A percentile compares a stretch with the other conserved stretches of the same genome.
These are phyloP conservation scores for Immersiporthe knoxdaviesiana DNA, from an alignment of 2,329 filamentous ascomycete genomes.

Conservation along the genomic window DNA sequence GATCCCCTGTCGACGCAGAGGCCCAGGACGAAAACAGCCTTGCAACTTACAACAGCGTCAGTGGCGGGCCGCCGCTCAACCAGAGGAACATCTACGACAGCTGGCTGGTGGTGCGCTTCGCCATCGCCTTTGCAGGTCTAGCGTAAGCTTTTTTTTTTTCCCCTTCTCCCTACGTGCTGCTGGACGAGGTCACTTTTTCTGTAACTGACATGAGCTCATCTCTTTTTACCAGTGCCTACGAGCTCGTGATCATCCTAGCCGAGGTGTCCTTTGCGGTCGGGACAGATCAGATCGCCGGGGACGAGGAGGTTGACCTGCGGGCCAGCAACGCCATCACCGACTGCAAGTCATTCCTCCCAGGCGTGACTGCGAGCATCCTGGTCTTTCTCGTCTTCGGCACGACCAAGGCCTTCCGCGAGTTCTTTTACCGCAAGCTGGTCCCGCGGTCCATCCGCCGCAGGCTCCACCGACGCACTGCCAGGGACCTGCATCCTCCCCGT, in stretches of 20 bases:
- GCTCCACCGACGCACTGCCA: slow-evolving; percentile 9
- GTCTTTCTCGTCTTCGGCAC: slow-evolving; percentile 48
- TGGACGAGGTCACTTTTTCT: background rate
- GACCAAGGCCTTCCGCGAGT: slow-evolving; percentile 41
- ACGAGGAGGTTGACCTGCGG: slow-evolving; percentile 41
- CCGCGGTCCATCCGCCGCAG: slow-evolving; percentile 29
- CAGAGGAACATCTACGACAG: slow-evolving; percentile 46
- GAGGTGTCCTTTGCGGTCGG: slow-evolving; percentile 40
- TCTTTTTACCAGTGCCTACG: slow-evolving; percentile 38
- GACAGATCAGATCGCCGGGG: slow-evolving; percentile 35
- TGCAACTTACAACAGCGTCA: slow-evolving; percentile 29
- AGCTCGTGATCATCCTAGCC: slow-evolving; percentile 44
- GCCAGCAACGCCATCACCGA: slow-evolving; percentile 37
- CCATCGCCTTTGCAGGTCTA: slow-evolving; percentile 47
- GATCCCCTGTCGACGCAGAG: slow-evolving; percentile 6
- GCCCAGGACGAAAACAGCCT: slow-evolving; percentile 15
- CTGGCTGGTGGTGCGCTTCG: slow-evolving; percentile 50
- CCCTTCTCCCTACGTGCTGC: background rate
- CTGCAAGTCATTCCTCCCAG: slow-evolving; percentile 43
- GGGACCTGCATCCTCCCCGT: background rate
- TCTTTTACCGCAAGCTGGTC: slow-evolving; percentile 34
- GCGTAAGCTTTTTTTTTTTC: too few species aligned
- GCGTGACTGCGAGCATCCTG: slow-evolving; percentile 42
- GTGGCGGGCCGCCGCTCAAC: slow-evolving; percentile 26
- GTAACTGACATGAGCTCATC: background rate